Conservation (phyloP, 768 basidiomycete genomes). For the Austroboletus eburneus region DNA sequence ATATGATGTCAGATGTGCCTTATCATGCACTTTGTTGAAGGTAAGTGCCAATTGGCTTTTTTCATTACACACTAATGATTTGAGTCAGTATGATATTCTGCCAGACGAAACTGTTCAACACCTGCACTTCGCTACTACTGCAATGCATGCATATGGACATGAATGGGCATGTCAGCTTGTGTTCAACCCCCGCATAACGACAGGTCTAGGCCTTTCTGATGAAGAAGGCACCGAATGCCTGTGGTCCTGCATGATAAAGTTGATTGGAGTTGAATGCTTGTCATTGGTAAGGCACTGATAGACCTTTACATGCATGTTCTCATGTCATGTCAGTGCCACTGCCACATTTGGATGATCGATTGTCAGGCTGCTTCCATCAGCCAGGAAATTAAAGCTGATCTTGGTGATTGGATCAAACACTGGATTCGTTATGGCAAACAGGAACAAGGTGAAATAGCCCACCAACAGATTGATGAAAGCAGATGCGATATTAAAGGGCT, state of each 20-base stretch:
- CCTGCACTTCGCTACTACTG: constrained; percentile 5
- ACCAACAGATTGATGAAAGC: constrained; percentile 14
- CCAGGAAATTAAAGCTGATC: constrained; percentile 20
- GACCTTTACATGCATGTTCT: no score
- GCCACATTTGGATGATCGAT: constrained; percentile 33
- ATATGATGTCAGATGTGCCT: neutral
- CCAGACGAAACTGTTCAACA: neutral
- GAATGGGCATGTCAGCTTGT: constrained; percentile 28
- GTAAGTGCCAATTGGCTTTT: no score
- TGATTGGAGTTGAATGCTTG: no score
- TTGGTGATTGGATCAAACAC: constrained; percentile 32
- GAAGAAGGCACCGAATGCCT: constrained; percentile 1
- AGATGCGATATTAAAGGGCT: constrained; percentile 17
- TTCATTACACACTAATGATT: no score
- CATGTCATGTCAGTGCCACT: no score
- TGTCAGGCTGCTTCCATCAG: constrained; percentile 27
- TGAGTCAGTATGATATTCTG: neutral
- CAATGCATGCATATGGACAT: constrained; percentile 39
- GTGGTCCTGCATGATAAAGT: no score
- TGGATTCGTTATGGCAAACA: constrained; percentile 16
- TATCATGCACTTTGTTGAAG: neutral
- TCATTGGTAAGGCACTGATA: constrained; percentile 35
- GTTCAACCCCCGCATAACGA: constrained; percentile 1
- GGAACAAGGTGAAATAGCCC: constrained; percentile 11
- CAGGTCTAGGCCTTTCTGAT: constrained; percentile 5